These are phyloP conservation scores for Mycogone perniciosa DNA, from an alignment of 2,329 filamentous ascomycete genomes.

Conservation along the genomic window DNA sequence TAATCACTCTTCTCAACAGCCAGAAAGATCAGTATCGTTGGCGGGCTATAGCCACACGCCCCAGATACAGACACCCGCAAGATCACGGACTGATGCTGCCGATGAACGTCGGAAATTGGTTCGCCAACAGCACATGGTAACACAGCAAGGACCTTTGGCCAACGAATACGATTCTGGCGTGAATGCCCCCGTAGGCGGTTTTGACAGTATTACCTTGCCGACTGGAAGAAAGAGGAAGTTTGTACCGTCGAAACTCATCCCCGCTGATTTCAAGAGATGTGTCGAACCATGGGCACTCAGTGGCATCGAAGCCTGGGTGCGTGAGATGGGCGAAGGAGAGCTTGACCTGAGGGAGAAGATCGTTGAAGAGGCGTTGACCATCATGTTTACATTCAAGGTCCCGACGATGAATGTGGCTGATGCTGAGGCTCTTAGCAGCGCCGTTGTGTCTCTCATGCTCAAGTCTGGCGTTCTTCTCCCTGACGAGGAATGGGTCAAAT, in stretches of 20 bases:
- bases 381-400: constrained; percentile 87
- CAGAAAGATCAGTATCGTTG: constrained; percentile 73
- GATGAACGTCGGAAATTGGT: constrained; percentile 55
- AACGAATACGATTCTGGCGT: constrained; percentile 52
- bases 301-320: constrained; percentile 79
- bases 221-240: constrained; percentile 76
- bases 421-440: constrained; percentile 76
- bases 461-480: constrained; percentile 68
- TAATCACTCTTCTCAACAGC: constrained; percentile 34
- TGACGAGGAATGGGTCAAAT: constrained; percentile 97
- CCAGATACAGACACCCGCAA: constrained; percentile 70
- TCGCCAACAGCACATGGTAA: constrained; percentile 43
- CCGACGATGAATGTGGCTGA: constrained; percentile 98
- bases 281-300: constrained; percentile 89
- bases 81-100: constrained; percentile 91
- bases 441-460: constrained; percentile 75
- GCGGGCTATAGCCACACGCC: constrained; percentile 77
- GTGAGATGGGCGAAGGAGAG: constrained; percentile 84
- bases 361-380: constrained; percentile 80
- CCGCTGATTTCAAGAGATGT: constrained; percentile 77
- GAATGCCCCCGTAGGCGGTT: constrained; percentile 49
- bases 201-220: constrained; percentile 81
- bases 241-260: constrained; percentile 73
- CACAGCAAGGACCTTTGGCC: constrained; percentile 45
- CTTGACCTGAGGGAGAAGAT: constrained; percentile 78